Base-by-base conservation (phyloP, 257 asterid genomes). In the Primulina tabacum region DNA sequence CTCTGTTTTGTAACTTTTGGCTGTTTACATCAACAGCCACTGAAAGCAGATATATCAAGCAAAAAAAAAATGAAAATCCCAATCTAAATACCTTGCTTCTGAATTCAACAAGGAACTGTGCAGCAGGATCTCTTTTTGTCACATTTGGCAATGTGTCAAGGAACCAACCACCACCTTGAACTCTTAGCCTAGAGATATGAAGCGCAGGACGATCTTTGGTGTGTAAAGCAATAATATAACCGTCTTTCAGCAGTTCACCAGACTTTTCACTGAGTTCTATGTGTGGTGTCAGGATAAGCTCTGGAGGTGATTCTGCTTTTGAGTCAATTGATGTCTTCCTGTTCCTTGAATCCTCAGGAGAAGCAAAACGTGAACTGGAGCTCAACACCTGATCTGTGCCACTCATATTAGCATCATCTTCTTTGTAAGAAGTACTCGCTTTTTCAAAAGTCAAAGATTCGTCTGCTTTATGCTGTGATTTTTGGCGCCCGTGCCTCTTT, bases 121-220 rank as follows among this genome's bases (percentile, higher is more conserved):
- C 92, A 29, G 98, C 97, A 69, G 99, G 99, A 82, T 95, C 99
- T 78, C 96, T 89, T 87, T 86, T 91, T 60, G 97, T 82, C 18
- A 92, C 92, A 76, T 83, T 86, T 24, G 96, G 78, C 85, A 87
- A 73, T 16, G 98, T 82, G 73, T 95, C 99, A 33, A 95, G 89
- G 85, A 95, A 92, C 99, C 99, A 95, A 53, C 96, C 99, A 64
- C 99, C 98, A 8, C 97, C 99, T 81, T 89, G 73, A 75, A 84
- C 88, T 84, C 99, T 88, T 77, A 88, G 95, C 79, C 96, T 86
- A 21, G 99, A 92, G 62, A 95, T 91, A 78, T 95, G 90, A 72
- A 95, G 87, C 33, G 86, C 84, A 43, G 87, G 85, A 67, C 71
- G 82, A 76, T 92, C 97, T 82, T 91, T 82, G 66, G 98, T 82